A percentile compares a stretch with the other conserved stretches of the same genome.
Evolutionary conservation across 2,329 filamentous ascomycete species (phyloP).

Genomic region (Pseudocercospora eumusae): DNA sequence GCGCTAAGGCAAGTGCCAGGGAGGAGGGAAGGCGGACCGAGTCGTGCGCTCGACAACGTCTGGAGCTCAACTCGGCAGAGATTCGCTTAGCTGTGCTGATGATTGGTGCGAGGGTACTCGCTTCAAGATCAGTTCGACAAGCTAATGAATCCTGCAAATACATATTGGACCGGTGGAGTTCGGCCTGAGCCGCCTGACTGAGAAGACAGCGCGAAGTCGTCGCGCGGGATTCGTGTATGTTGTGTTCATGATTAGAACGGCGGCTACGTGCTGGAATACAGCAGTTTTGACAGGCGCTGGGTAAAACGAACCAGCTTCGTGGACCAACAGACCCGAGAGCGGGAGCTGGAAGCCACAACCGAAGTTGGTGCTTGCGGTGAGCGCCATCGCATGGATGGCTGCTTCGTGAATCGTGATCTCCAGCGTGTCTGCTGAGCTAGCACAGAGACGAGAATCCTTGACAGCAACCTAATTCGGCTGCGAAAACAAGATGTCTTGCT

Average conservation of each 20-base stretch:
- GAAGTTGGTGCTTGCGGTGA: conserved; percentile 19
- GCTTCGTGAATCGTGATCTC: conserved; percentile 23
- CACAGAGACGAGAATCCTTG: conserved; percentile 20
- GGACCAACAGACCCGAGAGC: conserved; percentile 22
- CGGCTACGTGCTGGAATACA: conserved; percentile 19
- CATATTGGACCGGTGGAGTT: conserved; percentile 23
- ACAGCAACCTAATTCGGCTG: conserved; percentile 18
- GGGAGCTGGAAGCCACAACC: conserved; percentile 27
- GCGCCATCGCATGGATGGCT: conserved; percentile 19
- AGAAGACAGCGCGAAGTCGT: conserved; percentile 8
- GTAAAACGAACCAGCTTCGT: conserved; percentile 25
- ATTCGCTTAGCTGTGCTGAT: conserved; percentile 21
- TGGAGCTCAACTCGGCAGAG: conserved; percentile 14
- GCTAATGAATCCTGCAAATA: conserved; percentile 28
- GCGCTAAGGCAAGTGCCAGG: conserved; percentile 18
- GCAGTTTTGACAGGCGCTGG: conserved; percentile 27
- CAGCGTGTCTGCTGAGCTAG: conserved; percentile 19
- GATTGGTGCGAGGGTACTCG: conserved; percentile 22
- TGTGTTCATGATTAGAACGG: conserved; percentile 15
- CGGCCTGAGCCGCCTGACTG: conserved; percentile 14
- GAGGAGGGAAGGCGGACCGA: conserved; percentile 26
- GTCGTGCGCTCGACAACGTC: conserved; percentile 24
- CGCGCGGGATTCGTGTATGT: conserved; percentile 6
- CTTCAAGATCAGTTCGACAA: conserved; percentile 15
- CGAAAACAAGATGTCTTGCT: conserved; percentile 13